phyloP scores from a whole-genome alignment of 768 basidiomycete genomes.

The Termitomyces bulborhizus region DNA sequence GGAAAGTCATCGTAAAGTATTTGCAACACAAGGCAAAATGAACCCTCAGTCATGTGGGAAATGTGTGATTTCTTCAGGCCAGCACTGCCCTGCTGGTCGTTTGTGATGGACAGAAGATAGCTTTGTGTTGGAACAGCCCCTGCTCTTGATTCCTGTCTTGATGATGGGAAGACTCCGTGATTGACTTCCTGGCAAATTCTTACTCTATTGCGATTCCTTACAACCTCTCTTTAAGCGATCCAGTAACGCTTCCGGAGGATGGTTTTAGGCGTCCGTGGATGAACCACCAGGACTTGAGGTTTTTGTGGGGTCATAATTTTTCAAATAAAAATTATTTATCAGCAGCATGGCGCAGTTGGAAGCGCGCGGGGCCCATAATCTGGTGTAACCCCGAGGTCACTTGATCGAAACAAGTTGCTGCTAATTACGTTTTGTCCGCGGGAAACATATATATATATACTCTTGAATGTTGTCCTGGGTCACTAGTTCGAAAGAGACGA shows the following conservation, averaged over 20 bases:
- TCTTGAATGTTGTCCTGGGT: too few relatives aligned
- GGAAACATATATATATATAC: too few relatives aligned
- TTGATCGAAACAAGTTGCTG: conserved; percentile 19
- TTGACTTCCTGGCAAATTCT: conserved; percentile 4
- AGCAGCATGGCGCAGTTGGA: conserved; percentile 21
- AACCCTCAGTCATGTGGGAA: too few relatives aligned
- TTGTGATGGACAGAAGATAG: conserved; percentile 9
- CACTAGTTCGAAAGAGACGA: too few relatives aligned
- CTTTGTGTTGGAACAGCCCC: neutral
- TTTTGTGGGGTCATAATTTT: too few relatives aligned
- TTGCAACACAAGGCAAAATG: too few relatives aligned
- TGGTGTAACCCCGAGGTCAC: conserved; percentile 16
- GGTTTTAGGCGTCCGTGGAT: neutral
- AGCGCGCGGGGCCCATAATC: conserved; percentile 22
- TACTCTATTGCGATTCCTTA: neutral
- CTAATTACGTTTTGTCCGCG: neutral
- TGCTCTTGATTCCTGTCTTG: conserved; percentile 8
- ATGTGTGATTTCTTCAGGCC: neutral
- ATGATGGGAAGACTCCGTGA: conserved; percentile 13
- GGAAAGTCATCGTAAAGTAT: too few relatives aligned
- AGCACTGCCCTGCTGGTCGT: neutral
- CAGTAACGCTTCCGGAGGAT: neutral
- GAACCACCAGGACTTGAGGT: too few relatives aligned
- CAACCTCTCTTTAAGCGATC: neutral
- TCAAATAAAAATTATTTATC: neutral